Evolutionary conservation across 1,284 basidiomycete species (phyloP).

Genomic region (Phenoliferia sp.): DNA sequence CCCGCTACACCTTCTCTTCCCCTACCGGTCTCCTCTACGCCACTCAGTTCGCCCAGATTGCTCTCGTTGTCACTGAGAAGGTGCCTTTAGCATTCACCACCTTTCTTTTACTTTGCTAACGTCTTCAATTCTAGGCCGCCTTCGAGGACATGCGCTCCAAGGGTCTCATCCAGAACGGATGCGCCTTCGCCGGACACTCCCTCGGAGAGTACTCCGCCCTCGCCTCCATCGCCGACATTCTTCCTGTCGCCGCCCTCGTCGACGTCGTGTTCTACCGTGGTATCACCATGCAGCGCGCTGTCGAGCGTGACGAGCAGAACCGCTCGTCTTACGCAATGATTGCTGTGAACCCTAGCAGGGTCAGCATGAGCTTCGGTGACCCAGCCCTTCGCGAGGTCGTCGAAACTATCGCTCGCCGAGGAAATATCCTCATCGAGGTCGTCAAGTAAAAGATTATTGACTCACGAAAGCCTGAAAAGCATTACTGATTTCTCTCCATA

Average conservation of each 20-base stretch:
- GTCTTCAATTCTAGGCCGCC: constrained; percentile 61
- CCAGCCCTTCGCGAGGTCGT: constrained; percentile 85
- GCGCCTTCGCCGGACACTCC: constrained; percentile 95
- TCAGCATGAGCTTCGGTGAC: constrained; percentile 89
- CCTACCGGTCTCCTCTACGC: constrained; percentile 92
- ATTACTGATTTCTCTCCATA: background rate
- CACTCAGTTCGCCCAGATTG: constrained; percentile 97
- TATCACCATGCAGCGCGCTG: constrained; percentile 98
- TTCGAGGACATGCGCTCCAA: constrained; percentile 97
- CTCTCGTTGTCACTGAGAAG: constrained; percentile 86
- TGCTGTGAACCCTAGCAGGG: constrained; percentile 92
- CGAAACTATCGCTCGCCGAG: constrained; percentile 73
- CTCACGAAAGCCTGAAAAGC: background rate
- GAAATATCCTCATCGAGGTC: constrained; percentile 81
- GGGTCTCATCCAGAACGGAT: constrained; percentile 85
- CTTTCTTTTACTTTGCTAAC: background rate
- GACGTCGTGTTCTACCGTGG: constrained; percentile 96
- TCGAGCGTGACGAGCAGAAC: constrained; percentile 86
- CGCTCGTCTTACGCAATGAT: constrained; percentile 98
- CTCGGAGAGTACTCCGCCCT: constrained; percentile 97
- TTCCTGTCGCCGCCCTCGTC: constrained; percentile 90
- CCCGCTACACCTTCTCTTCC: constrained; percentile 94
- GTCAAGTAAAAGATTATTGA: constrained; percentile 57
- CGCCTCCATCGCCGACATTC: constrained; percentile 91
- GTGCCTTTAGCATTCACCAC: background rate